Evolutionary conservation across 2,329 filamentous ascomycete species (phyloP).

Genomic region (Fusarium sp.): DNA sequence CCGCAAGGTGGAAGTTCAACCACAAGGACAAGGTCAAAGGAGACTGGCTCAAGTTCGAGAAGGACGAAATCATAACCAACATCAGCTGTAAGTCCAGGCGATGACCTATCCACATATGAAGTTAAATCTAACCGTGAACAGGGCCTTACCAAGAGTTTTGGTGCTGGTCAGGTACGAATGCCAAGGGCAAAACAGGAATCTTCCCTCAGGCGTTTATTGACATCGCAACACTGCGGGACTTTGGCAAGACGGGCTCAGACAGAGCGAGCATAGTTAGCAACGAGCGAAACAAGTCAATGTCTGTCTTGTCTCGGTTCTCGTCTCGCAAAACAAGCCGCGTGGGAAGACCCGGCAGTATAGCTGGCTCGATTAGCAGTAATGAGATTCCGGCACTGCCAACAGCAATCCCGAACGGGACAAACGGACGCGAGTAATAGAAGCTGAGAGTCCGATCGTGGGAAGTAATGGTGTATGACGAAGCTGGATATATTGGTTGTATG

Average conservation of each 20-base stretch:
- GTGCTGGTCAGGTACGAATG: conserved; percentile 67
- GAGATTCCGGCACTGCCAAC: conserved; percentile 42
- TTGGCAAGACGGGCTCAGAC: conserved; percentile 42
- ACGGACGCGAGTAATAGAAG: conserved; percentile 7
- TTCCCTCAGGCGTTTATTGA: conserved; percentile 65
- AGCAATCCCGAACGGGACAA: conserved; percentile 13
- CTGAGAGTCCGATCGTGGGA: neutral
- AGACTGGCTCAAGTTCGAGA: conserved; percentile 70
- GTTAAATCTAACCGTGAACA: conserved; percentile 39
- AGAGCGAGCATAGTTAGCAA: conserved; percentile 48
- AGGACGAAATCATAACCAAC: conserved; percentile 74
- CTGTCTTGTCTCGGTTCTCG: conserved; percentile 52
- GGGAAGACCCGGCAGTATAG: conserved; percentile 49
- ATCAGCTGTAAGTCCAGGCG: conserved; percentile 61
- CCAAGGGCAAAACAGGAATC: conserved; percentile 64
- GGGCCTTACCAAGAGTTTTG: conserved; percentile 62
- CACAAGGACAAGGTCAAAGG: conserved; percentile 55
- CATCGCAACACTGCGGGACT: conserved; percentile 56
- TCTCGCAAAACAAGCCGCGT: conserved; percentile 45
- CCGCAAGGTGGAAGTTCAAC: conserved; percentile 65
- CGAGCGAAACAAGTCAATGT: conserved; percentile 51
- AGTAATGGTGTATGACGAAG: conserved; percentile 16
- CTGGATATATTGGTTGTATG: neutral
- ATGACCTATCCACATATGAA: neutral
- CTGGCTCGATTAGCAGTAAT: conserved; percentile 49